phyloP scores from a whole-genome alignment of 306 rosid genomes.

The Benincasa hispida region DNA sequence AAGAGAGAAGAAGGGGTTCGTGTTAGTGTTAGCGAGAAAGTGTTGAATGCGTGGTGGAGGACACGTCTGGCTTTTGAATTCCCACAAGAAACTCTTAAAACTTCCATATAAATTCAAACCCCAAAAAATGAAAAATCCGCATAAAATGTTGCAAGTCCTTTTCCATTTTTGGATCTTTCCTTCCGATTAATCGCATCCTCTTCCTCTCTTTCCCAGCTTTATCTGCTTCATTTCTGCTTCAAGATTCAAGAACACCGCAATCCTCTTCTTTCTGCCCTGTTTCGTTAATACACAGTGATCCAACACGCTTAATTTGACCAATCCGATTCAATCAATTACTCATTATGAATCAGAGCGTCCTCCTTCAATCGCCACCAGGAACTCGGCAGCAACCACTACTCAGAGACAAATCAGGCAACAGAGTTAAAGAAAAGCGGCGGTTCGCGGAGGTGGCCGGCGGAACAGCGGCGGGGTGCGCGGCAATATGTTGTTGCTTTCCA shows the following conservation, averaged over 20 bases:
- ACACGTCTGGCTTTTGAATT: background rate
- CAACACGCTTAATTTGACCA: background rate
- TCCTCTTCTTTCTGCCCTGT: background rate
- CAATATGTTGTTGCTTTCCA: slow-evolving; percentile 72
- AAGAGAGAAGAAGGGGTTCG: background rate
- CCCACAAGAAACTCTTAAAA: background rate
- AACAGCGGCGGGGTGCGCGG: slow-evolving; percentile 67
- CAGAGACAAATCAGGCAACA: background rate
- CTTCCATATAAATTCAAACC: background rate
- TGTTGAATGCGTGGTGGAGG: background rate
- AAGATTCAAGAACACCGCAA: background rate
- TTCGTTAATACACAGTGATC: background rate
- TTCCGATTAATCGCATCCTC: slow-evolving; percentile 2
- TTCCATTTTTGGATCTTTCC: background rate
- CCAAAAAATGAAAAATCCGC: background rate
- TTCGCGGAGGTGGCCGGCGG: slow-evolving; percentile 53
- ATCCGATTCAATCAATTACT: background rate
- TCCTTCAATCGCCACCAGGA: slow-evolving; percentile 6
- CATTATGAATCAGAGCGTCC: slow-evolving; percentile 18
- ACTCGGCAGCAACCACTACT: background rate
- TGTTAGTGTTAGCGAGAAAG: background rate
- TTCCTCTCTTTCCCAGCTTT: background rate
- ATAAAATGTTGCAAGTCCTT: background rate
- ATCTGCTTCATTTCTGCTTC: background rate
- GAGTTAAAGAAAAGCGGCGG: slow-evolving; percentile 3